A percentile compares a stretch with the other conserved stretches of the same genome.
Conservation (phyloP, 2,329 filamentous ascomycete genomes). For the Aspergillus pseudoterreus region DNA sequence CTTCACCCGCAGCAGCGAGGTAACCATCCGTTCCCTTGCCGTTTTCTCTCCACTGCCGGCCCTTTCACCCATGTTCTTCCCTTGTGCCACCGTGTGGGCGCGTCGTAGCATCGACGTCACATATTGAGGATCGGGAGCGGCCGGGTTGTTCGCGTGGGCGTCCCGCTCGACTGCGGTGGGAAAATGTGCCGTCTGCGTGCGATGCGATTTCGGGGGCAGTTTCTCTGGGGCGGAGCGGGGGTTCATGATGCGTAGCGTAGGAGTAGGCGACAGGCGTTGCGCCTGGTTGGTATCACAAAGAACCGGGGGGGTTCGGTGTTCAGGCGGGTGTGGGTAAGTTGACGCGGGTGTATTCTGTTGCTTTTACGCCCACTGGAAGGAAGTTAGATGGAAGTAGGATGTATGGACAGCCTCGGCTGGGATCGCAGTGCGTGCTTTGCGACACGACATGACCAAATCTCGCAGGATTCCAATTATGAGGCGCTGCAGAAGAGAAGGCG, state of each 20-base stretch:
- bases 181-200: conserved; percentile 6
- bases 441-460: conserved; percentile 29
- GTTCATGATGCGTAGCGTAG: conserved; percentile 9
- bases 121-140: conserved; percentile 16
- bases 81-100: conserved; percentile 37
- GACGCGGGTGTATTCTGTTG: background rate
- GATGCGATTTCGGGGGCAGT: conserved; percentile 10
- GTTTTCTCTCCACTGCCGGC: conserved; percentile 27
- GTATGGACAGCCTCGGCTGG: conserved; percentile 21
- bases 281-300: background rate
- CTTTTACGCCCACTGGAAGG: background rate
- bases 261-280: background rate
- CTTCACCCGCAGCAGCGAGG: conserved; percentile 41
- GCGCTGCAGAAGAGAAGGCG: background rate
- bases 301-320: too few species aligned
- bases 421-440: conserved; percentile 22
- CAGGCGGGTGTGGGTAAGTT: too few species aligned
- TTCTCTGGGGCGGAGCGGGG: conserved; percentile 3
- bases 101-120: conserved; percentile 29
- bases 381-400: conserved; percentile 13
- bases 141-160: conserved; percentile 12
- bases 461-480: conserved; percentile 6
- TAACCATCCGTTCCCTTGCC: conserved; percentile 31
- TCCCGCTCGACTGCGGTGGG: conserved; percentile 9
- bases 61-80: conserved; percentile 25